Evolutionary conservation across 1,139 yeast genomes (phyloP).

Genomic region (Arxiozyma bovina): DNA sequence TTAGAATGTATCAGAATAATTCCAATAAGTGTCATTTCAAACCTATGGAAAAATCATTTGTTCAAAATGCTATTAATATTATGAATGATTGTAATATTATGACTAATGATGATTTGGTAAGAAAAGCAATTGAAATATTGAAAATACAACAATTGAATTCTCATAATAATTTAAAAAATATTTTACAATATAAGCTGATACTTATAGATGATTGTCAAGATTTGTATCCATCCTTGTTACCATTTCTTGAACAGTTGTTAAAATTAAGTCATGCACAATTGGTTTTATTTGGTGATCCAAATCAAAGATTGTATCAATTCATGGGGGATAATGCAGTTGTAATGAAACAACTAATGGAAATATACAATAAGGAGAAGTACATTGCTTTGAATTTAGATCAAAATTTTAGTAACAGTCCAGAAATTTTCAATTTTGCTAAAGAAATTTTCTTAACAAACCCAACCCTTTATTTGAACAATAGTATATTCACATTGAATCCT

Average conservation of each 20-base stretch:
- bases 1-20: background rate
- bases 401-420: constrained; percentile 53
- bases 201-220: constrained; percentile 76
- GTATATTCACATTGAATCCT: constrained; percentile 4
- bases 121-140: constrained; percentile 24
- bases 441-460: constrained; percentile 3
- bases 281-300: constrained; percentile 64
- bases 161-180: no score
- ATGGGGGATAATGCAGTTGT: constrained; percentile 40
- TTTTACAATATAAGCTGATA: constrained; percentile 32
- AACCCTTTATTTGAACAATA: background rate
- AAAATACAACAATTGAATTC: constrained; percentile 10
- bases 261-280: constrained; percentile 35
- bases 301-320: constrained; percentile 64
- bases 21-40: background rate
- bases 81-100: constrained; percentile 33
- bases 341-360: constrained; percentile 25
- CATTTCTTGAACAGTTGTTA: constrained; percentile 33
- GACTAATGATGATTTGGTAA: constrained; percentile 37
- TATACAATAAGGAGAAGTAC: constrained; percentile 16
- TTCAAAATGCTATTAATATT: constrained; percentile 22
- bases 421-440: constrained; percentile 39
- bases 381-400: constrained; percentile 31
- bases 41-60: constrained; percentile 9
- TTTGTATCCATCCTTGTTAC: constrained; percentile 44